Base-by-base conservation (phyloP, 768 basidiomycete genomes). In the Suillus fuscotomentosus region DNA sequence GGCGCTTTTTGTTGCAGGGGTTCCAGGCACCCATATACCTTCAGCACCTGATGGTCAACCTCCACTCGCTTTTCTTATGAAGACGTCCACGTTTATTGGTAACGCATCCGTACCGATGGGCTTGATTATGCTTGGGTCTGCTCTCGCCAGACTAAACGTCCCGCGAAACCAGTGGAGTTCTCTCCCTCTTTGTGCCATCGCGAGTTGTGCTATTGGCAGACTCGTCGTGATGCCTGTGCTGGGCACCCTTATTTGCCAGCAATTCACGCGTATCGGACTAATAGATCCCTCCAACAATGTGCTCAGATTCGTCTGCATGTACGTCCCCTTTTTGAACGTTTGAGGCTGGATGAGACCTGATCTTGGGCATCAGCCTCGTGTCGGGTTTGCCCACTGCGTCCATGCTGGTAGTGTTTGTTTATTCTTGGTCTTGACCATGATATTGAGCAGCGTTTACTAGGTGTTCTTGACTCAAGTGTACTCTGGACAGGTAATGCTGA, bases 291-390 rank as follows among this genome's bases (percentile, higher is more conserved):
- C 84, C 0, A 83, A 90, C 67, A 84, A 84, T 42, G 86, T 90
- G 0, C 70, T 91, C 22, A 80, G 82, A 65, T 88, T 90, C 61
- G 84, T 90, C 17, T 87, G 86, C 83, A 86, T 90, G 88, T 89
- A 63, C 71, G 88, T 77, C 4, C 39, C 66, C 31, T 31, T 31
- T 55, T 67, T 57, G 36, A 36, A 42, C 3, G 8, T 59, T 3
- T 60, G 11, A 10, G 24, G n/a, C 55, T 15, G n/a, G 36, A 34
- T 60, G 20, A 45, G 43, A 34, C 1, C 34, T 62, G 14, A 51
- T 31, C 22, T 63, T 60, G 42, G 42, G 39, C 14, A 36, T 22
- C 65, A 88, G 86, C 64, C 85, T 88, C 69, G 75, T 85, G 60
- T 84, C 86, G 3, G 87, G 86, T 66, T 76, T 88, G 14, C 88